Percentiles rank a stretch among this genome's conserved stretches.
These are phyloP conservation scores for Candolleomyces efflorescens DNA, from an alignment of 768 basidiomycete species.

Conservation along the genomic window DNA sequence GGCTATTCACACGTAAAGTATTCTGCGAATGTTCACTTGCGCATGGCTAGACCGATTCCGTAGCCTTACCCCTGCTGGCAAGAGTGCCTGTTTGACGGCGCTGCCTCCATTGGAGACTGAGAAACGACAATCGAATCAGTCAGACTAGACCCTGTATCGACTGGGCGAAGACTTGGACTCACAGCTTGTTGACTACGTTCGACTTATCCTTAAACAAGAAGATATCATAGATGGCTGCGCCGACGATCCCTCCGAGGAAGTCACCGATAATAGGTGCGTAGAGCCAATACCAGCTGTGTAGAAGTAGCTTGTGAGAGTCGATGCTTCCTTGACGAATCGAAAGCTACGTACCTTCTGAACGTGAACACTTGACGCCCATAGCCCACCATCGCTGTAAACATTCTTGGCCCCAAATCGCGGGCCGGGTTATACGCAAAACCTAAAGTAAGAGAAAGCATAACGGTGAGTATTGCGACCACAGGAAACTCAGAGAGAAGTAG, in stretches of 20 bases:
- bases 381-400: slow-evolving; percentile 68
- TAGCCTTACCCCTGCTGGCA: too few relatives aligned
- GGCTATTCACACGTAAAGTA: too few relatives aligned
- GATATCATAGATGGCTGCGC: slow-evolving; percentile 51
- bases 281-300: slow-evolving; percentile 61
- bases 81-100: too few relatives aligned
- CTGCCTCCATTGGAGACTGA: too few relatives aligned
- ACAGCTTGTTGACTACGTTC: not conserved
- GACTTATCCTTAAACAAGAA: slow-evolving; percentile 46
- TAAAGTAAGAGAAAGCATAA: slow-evolving; percentile 9
- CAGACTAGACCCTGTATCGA: too few relatives aligned
- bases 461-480: not conserved
- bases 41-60: too few relatives aligned
- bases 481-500: not conserved
- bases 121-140: too few relatives aligned
- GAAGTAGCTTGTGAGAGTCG: slow-evolving; percentile 4
- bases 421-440: slow-evolving; percentile 67
- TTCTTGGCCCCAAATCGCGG: slow-evolving; percentile 64
- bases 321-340: slow-evolving; percentile 12
- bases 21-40: too few relatives aligned
- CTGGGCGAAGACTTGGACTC: not conserved
- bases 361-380: slow-evolving; percentile 55
- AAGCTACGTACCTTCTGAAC: slow-evolving; percentile 33
- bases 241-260: slow-evolving; percentile 52
- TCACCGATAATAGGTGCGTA: slow-evolving; percentile 62